Conservation (phyloP, 2,329 filamentous ascomycete species). For the Trichoderma sp. region DNA sequence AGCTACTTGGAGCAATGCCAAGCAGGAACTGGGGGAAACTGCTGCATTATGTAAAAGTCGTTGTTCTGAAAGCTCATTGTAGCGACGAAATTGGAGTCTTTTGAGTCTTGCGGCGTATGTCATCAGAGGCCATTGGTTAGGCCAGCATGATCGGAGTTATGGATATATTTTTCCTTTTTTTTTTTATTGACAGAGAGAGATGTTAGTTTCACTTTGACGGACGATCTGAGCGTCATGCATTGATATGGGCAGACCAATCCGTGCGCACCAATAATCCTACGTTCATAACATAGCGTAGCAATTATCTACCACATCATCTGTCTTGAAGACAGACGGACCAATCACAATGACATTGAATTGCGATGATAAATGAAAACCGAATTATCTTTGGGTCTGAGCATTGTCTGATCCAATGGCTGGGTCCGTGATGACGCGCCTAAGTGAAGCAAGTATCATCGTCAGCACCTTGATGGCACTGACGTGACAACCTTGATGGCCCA, state of each 20-base stretch:
- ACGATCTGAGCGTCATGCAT: neutral
- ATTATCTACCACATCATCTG: neutral
- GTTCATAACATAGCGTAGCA: neutral
- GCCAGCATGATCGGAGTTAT: neutral
- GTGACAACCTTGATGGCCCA: constrained; percentile 5
- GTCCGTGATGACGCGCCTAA: neutral
- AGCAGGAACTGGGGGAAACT: constrained; percentile 47
- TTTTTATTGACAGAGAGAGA: neutral
- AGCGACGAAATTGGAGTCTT: neutral
- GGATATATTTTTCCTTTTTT: neutral
- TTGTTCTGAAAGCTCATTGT: neutral
- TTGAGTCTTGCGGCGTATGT: neutral
- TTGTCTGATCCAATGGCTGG: neutral
- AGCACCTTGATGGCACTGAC: constrained; percentile 13
- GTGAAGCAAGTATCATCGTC: neutral
- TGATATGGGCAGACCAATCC: neutral
- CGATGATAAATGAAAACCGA: neutral
- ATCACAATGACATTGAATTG: neutral
- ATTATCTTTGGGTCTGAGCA: neutral
- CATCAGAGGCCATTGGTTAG: neutral
- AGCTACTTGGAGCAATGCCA: constrained; percentile 74
- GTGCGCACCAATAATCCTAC: neutral
- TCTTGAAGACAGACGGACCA: neutral
- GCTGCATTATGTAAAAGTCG: constrained; percentile 50
- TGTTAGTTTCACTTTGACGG: neutral